Conservation (phyloP, 2,329 filamentous ascomycete species). For the Piedraia hortae region DNA sequence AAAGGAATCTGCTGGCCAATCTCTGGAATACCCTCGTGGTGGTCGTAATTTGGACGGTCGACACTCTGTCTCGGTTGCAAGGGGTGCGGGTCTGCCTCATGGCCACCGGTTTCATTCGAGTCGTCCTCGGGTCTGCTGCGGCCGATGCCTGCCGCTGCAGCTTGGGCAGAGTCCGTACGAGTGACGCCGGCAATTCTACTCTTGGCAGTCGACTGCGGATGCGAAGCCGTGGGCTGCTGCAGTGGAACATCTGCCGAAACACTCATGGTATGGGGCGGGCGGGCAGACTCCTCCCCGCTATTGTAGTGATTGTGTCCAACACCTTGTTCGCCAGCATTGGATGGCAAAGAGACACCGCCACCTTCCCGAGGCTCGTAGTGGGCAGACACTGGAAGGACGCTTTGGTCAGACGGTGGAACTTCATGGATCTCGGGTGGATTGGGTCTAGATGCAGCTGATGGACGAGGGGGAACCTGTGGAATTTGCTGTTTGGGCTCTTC, state of each 20-base stretch:
- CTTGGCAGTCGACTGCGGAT: constrained; percentile 57
- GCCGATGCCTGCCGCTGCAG: constrained; percentile 62
- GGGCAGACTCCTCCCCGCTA: constrained; percentile 5
- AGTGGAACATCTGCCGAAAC: constrained; percentile 60
- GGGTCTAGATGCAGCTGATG: constrained; percentile 23
- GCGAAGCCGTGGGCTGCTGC: constrained; percentile 65
- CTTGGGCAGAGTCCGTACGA: constrained; percentile 67
- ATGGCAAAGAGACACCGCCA: constrained; percentile 59
- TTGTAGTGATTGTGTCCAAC: constrained; percentile 49
- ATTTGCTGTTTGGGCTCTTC: no score
- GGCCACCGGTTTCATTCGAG: constrained; percentile 5
- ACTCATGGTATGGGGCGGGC: constrained; percentile 26
- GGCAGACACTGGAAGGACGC: constrained; percentile 40
- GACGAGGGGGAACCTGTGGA: constrained; percentile 34
- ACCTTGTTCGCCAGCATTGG: constrained; percentile 58
- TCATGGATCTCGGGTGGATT: constrained; percentile 16
- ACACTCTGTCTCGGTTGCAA: constrained; percentile 36
- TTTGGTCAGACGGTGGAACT: constrained; percentile 51
- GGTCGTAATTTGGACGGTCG: constrained; percentile 29
- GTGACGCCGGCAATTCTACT: constrained; percentile 62
- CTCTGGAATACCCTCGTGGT: constrained; percentile 55
- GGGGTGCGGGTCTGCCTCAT: constrained; percentile 18
- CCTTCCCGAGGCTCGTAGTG: constrained; percentile 39
- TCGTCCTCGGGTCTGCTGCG: constrained; percentile 24
- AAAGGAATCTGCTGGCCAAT: constrained; percentile 84